Conservation (phyloP, 257 asterid species). For the Salvia rosmarinus region DNA sequence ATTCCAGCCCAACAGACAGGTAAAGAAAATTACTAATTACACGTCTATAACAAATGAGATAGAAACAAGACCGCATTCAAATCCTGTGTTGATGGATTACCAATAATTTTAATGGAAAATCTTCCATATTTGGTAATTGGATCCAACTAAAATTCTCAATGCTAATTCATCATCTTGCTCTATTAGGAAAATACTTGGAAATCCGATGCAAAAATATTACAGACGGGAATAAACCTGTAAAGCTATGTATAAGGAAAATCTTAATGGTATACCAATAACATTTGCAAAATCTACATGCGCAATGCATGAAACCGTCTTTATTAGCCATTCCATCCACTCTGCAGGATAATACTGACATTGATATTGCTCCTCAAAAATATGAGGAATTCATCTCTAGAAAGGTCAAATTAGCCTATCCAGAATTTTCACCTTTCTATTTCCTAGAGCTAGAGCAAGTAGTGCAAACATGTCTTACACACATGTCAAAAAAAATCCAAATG, state of each 20-base stretch:
- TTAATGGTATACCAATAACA: constrained; percentile 24
- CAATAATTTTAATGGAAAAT: constrained; percentile 8
- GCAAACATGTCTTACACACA: constrained; percentile 26
- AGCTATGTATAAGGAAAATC: constrained; percentile 32
- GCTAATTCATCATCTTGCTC: background rate
- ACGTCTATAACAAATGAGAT: constrained; percentile 8
- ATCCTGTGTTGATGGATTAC: constrained; percentile 7
- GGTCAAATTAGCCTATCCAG: constrained; percentile 19
- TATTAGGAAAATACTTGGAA: constrained; percentile 21
- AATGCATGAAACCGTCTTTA: constrained; percentile 13
- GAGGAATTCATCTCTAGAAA: constrained; percentile 17
- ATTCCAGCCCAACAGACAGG: constrained; percentile 24
- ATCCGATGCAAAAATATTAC: constrained; percentile 19
- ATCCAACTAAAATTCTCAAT: constrained; percentile 5
- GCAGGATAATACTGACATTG: constrained; percentile 24
- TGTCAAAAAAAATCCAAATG: constrained; percentile 5
- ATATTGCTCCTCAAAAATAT: constrained; percentile 30
- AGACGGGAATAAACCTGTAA: constrained; percentile 26
- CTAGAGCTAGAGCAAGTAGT: constrained; percentile 16
- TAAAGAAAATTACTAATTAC: constrained; percentile 12
- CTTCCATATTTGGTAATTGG: constrained; percentile 1
- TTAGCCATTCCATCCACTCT: constrained; percentile 2
- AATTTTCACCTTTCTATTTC: constrained; percentile 12
- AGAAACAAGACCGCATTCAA: background rate
- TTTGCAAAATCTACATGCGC: constrained; percentile 20